phyloP scores from a whole-genome alignment of 2,329 filamentous ascomycete genomes.

The Tolypocladium amazonense region DNA sequence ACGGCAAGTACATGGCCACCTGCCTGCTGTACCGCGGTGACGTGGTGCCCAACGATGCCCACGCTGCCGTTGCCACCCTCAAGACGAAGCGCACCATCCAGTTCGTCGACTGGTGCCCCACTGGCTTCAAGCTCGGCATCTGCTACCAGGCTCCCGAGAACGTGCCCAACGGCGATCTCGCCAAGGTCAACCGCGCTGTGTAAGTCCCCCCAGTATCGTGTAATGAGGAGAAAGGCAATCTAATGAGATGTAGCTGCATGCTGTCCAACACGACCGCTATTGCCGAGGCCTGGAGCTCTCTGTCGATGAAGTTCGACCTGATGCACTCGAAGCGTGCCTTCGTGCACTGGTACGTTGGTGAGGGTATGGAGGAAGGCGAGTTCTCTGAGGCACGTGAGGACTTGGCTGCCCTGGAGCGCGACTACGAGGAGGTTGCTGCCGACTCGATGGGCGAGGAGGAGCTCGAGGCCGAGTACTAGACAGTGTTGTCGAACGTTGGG shows the following conservation, averaged over 20 bases:
- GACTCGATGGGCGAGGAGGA: constrained; percentile 87
- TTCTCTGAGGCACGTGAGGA: constrained; percentile 99
- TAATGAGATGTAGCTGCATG: constrained; percentile 64
- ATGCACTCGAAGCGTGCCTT: constrained; percentile 99
- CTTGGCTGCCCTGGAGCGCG: constrained; percentile 91
- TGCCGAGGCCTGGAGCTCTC: constrained; percentile 91
- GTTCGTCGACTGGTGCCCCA: constrained; percentile 99
- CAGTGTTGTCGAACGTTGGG: constrained; percentile 4
- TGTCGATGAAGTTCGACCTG: constrained; percentile 97
- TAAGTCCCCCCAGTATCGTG: constrained; percentile 35
- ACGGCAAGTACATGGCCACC: constrained; percentile 99
- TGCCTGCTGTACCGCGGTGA: constrained; percentile 97
- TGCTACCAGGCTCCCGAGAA: constrained; percentile 97
- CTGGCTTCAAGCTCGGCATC: constrained; percentile 99
- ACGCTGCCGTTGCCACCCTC: constrained; percentile 84
- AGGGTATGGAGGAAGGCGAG: constrained; percentile 99
- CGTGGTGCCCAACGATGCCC: constrained; percentile 91
- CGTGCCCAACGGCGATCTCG: constrained; percentile 93
- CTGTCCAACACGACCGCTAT: constrained; percentile 98
- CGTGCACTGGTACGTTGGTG: constrained; percentile 99
- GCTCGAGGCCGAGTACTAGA: constrained; percentile 84
- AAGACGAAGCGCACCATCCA: constrained; percentile 99
- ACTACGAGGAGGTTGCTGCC: constrained; percentile 97
- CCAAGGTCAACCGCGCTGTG: constrained; percentile 97
- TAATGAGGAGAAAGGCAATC: not conserved